Evolutionary conservation across 495 filamentous ascomycete species (phyloP).

Genomic region (Collariella sp.): DNA sequence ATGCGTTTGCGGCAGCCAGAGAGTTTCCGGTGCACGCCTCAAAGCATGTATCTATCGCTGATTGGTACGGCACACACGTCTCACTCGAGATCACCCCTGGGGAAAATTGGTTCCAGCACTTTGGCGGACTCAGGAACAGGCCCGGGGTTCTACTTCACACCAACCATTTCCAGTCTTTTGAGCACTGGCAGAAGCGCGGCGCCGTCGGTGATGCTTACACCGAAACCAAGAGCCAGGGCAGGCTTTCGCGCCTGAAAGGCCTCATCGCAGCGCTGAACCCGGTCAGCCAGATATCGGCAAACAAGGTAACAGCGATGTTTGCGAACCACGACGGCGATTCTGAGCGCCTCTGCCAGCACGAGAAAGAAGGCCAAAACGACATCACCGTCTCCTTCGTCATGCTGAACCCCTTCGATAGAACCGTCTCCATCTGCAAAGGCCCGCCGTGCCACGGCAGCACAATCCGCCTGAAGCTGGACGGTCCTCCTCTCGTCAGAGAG

Average conservation of each 20-base stretch:
- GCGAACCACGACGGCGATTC: neutral
- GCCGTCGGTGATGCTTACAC: neutral
- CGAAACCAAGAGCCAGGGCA: neutral
- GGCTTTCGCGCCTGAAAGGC: neutral
- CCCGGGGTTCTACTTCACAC: neutral
- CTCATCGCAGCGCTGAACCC: neutral
- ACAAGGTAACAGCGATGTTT: neutral
- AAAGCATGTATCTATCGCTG: neutral
- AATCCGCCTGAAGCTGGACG: neutral
- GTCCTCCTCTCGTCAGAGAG: too few species aligned
- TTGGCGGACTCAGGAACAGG: neutral
- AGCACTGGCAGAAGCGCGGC: neutral
- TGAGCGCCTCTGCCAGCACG: neutral
- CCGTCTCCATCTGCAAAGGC: slow-evolving; percentile 2
- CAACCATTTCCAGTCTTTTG: slow-evolving; percentile 3
- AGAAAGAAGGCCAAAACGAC: neutral
- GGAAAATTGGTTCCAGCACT: neutral
- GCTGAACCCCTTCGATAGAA: neutral
- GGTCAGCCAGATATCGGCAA: neutral
- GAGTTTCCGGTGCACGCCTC: neutral
- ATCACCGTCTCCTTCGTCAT: slow-evolving; percentile 1
- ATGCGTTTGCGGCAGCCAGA: too few species aligned
- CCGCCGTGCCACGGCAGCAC: neutral
- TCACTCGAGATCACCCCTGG: neutral
- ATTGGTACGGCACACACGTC: neutral